Evolutionary conservation across 2,329 filamentous ascomycete species (phyloP).

Genomic region (Triangularia verruculosa): DNA sequence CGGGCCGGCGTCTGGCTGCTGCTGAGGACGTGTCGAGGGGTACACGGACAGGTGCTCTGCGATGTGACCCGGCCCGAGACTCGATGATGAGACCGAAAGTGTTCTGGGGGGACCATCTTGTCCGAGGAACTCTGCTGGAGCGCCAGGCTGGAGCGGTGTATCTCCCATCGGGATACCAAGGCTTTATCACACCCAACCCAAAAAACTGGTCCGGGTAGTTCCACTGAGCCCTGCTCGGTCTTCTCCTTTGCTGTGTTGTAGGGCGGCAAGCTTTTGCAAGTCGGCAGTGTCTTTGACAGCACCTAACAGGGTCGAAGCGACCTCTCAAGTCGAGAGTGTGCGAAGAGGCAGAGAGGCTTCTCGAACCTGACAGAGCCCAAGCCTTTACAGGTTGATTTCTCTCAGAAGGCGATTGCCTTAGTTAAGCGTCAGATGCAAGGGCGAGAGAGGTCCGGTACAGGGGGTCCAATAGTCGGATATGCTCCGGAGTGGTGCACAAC

Average conservation of each 20-base stretch:
- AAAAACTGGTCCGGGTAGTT: not conserved
- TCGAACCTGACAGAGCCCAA: not conserved
- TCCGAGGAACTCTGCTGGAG: conserved; percentile 31
- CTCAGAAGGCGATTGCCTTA: conserved; percentile 7
- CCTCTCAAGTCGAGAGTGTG: not conserved
- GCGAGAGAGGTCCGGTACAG: conserved; percentile 8
- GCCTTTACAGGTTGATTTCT: not conserved
- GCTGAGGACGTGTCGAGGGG: conserved; percentile 17
- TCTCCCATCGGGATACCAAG: conserved; percentile 27
- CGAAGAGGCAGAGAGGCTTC: not conserved
- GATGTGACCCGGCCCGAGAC: conserved; percentile 21
- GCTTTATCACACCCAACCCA: not conserved
- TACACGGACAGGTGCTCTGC: conserved; percentile 25
- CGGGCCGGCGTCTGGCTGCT: conserved; percentile 31
- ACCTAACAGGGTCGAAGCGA: not conserved
- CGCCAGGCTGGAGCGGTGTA: conserved; percentile 26
- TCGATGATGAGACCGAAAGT: conserved; percentile 3
- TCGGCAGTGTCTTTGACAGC: not conserved
- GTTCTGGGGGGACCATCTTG: conserved; percentile 23
- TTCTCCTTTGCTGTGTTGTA: not conserved
- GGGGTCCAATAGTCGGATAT: not conserved
- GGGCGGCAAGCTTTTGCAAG: not conserved
- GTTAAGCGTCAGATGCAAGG: conserved; percentile 21
- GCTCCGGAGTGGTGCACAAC: not conserved
- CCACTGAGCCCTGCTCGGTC: not conserved